Conservation (phyloP, 495 filamentous ascomycete species). For the Diplogelasinospora grovesii region DNA sequence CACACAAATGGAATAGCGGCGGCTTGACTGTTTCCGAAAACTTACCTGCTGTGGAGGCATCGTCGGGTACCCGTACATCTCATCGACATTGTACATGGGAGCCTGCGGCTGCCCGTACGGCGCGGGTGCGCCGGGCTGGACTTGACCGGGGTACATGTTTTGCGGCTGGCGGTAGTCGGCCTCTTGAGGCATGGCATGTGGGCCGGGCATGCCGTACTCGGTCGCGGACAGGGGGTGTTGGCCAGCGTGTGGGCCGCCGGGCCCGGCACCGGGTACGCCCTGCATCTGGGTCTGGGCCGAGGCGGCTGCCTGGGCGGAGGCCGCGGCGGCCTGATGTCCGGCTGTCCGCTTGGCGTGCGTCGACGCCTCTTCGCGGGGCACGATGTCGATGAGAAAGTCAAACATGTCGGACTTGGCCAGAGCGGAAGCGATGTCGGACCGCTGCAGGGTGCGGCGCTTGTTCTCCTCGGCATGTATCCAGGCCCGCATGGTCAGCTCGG, state of each 20-base stretch:
- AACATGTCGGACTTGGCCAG: constrained; percentile 99
- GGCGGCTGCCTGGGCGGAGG: constrained; percentile 41
- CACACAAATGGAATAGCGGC: neutral
- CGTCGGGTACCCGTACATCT: constrained; percentile 79
- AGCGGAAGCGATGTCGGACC: constrained; percentile 92
- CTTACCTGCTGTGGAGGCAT: constrained; percentile 82
- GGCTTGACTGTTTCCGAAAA: neutral
- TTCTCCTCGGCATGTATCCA: constrained; percentile 99
- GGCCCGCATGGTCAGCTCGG: constrained; percentile 97
- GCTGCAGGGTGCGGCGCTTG: constrained; percentile 90
- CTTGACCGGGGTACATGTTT: constrained; percentile 70
- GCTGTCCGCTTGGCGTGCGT: constrained; percentile 66
- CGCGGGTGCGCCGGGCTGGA: constrained; percentile 61
- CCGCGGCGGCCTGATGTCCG: constrained; percentile 41
- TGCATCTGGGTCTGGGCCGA: constrained; percentile 48
- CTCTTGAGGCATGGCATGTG: constrained; percentile 46
- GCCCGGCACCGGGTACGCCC: constrained; percentile 55
- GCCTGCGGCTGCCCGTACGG: constrained; percentile 68
- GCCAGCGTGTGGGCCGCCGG: constrained; percentile 52
- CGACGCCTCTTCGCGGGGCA: constrained; percentile 87
- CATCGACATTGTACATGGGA: constrained; percentile 69
- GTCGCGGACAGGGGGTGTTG: constrained; percentile 49
- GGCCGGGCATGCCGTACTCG: constrained; percentile 49
- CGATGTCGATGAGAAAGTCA: constrained; percentile 98
- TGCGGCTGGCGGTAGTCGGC: constrained; percentile 73